Evolutionary conservation across 1,284 basidiomycete species (phyloP), one percentile per base, ranked within the genome.

Genomic region (Porodaedalea pini): DNA sequence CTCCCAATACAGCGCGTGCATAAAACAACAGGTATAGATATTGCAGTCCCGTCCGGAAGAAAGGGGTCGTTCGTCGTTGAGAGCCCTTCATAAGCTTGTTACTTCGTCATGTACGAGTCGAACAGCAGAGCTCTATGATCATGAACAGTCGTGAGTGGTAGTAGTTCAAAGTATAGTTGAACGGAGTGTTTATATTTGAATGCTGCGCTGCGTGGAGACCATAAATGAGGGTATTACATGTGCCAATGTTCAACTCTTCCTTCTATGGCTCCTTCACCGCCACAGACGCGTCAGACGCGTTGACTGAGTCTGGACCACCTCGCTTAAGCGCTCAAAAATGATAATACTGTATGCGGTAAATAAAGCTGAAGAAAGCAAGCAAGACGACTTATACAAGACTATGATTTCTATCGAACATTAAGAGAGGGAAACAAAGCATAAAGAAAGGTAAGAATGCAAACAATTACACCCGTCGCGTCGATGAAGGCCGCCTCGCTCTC

Each of bases 1-100:
- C 37, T 7, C 19, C 45, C 17, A 37, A 34, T 13, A n/a, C 29
- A 21, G 4, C 11, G 3, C 10, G 48, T 13, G 40, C 40, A 48
- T 15, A 47, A 17, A 54, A 23, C n/a, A 56, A 32, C 5, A 56
- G 11, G n/a, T 50, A 47, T 11, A 57, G 49, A 27, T 21, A 17
- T 4, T 17, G 8, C 44, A 36, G 15, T 13, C n/a, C n/a, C 55
- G 27, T 23, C 10, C 48, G 21, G 10, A 11, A 29, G 37, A 56
- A 27, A 56, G 53, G 54, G 41, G 40, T 29, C 32, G 23, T 27
- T 11, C 40, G 56, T 23, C 25, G 43, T 27, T 29, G 32, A 21
- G 5, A 29, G 36, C 21, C 13, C 41, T n/a, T 51, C 48, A 57
- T 44, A 44, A 41, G 39, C 48, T 21, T n/a, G 25, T 36, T 27